A percentile compares a stretch with the other conserved stretches of the same genome.
These are phyloP conservation scores for Stereocaulon alpinum DNA, from an alignment of 495 filamentous ascomycete genomes.

Conservation along the genomic window DNA sequence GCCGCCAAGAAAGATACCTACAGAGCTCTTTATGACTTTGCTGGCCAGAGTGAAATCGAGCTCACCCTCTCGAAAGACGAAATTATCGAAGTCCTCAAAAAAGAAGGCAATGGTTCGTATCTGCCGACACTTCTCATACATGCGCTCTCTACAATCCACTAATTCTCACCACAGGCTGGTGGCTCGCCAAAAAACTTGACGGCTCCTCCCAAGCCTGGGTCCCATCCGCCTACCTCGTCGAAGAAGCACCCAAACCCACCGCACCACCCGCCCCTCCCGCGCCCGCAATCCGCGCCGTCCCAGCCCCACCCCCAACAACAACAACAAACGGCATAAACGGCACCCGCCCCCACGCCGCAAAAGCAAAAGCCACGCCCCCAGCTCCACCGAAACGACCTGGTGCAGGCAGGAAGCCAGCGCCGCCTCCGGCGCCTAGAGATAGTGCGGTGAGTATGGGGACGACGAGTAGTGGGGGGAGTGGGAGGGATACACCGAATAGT, in stretches of 20 bases:
- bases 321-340: conserved; percentile 37
- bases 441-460: conserved; percentile 65
- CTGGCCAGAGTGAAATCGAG: conserved; percentile 66
- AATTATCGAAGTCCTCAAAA: conserved; percentile 73
- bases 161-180: conserved; percentile 59
- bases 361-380: conserved; percentile 64
- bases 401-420: conserved; percentile 52
- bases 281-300: conserved; percentile 48
- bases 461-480: conserved; percentile 53
- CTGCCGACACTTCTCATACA: not conserved
- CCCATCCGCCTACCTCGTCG: conserved; percentile 85
- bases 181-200: conserved; percentile 66
- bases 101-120: conserved; percentile 78
- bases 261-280: conserved; percentile 48
- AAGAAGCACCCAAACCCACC: conserved; percentile 46
- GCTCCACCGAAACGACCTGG: conserved; percentile 84
- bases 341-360: conserved; percentile 36
- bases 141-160: not conserved
- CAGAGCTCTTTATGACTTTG: conserved; percentile 82
- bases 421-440: conserved; percentile 54
- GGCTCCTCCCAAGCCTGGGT: conserved; percentile 73
- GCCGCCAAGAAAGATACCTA: conserved; percentile 64
- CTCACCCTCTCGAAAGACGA: conserved; percentile 67
- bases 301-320: conserved; percentile 34
- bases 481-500: conserved; percentile 56